Conservation (phyloP, 2,329 filamentous ascomycete genomes). For the Colletotrichum sp. region DNA sequence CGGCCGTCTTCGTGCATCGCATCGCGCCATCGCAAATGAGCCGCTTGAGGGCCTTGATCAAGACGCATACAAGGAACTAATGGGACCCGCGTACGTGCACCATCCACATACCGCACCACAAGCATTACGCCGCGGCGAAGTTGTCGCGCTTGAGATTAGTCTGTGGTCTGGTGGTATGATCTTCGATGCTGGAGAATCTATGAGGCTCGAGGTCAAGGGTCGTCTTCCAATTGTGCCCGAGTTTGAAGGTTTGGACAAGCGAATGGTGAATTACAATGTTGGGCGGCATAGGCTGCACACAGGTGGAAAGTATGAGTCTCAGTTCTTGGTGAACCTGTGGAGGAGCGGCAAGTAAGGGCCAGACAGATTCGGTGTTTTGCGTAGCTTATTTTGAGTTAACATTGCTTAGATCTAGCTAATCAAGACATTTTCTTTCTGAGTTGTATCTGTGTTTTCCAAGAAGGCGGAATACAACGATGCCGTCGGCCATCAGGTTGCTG, state of each 20-base stretch:
- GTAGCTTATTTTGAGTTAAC: too few relatives aligned
- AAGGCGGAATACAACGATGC: too few relatives aligned
- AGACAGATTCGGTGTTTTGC: too few relatives aligned
- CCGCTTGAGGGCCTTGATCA: neutral
- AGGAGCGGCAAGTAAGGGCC: neutral
- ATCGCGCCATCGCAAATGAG: neutral
- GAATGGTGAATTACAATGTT: neutral
- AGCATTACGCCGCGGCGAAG: neutral
- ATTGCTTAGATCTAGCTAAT: too few relatives aligned
- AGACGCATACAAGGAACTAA: neutral
- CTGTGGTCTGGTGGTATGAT: neutral
- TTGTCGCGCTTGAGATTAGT: neutral
- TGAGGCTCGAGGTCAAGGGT: neutral
- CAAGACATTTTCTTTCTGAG: too few relatives aligned
- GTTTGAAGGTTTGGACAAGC: neutral
- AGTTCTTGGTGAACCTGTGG: neutral
- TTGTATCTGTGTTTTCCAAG: too few relatives aligned
- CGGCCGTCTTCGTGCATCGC: neutral
- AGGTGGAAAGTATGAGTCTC: neutral
- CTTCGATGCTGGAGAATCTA: neutral
- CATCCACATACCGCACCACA: neutral
- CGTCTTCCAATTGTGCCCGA: neutral
- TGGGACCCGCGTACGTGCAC: neutral
- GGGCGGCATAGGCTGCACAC: neutral
- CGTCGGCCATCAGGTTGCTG: too few relatives aligned